These are phyloP conservation scores for Trametes coccinea DNA, from an alignment of 768 basidiomycete species.

Conservation along the genomic window DNA sequence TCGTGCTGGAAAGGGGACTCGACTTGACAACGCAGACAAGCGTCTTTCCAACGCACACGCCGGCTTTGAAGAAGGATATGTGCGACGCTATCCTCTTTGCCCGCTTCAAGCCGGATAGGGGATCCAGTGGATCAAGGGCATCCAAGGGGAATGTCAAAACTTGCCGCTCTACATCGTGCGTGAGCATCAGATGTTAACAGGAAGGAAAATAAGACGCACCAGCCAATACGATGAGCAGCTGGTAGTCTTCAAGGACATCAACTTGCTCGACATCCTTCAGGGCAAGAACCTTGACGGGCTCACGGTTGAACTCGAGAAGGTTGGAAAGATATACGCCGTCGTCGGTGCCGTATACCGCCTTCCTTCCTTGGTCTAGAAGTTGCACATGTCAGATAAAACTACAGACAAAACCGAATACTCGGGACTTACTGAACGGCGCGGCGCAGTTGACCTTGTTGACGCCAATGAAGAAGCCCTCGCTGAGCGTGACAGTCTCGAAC, in stretches of 20 bases:
- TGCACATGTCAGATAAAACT: not conserved
- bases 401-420: not conserved
- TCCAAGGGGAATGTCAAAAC: conserved; percentile 97
- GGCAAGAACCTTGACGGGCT: conserved; percentile 88
- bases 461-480: conserved; percentile 85
- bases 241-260: conserved; percentile 94
- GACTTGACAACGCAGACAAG: conserved; percentile 98
- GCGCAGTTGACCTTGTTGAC: conserved; percentile 92
- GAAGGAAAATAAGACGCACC: conserved; percentile 45
- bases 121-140: conserved; percentile 86
- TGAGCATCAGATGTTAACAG: not conserved
- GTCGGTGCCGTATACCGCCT: conserved; percentile 95
- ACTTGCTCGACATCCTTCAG: conserved; percentile 91
- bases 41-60: conserved; percentile 85
- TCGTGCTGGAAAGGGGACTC: conserved; percentile 91
- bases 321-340: conserved; percentile 97
- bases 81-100: conserved; percentile 95
- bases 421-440: conserved; percentile 75
- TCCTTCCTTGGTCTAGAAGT: conserved; percentile 71
- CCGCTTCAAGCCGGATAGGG: conserved; percentile 86
- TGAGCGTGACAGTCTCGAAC: conserved; percentile 83
- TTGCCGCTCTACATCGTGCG: conserved; percentile 70
- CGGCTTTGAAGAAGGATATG: conserved; percentile 97
- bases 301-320: conserved; percentile 69
- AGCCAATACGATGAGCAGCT: conserved; percentile 97